phyloP scores from a whole-genome alignment of 768 basidiomycete species.

The Rhizopogon rudus region DNA sequence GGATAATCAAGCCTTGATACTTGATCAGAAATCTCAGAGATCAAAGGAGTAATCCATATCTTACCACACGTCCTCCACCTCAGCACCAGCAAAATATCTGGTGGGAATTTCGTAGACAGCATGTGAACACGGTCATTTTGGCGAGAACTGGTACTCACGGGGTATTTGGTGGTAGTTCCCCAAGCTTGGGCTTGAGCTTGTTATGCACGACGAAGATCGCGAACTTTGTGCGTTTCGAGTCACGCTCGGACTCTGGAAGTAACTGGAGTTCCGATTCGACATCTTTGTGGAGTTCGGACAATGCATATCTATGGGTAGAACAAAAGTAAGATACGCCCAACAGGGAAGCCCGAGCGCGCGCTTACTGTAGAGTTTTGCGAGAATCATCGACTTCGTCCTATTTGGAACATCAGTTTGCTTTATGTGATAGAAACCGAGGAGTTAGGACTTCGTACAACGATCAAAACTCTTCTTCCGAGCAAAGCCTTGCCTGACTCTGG shows the following conservation, averaged over 20 bases:
- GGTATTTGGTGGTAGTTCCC: constrained; percentile 58
- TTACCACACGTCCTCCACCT: constrained; percentile 70
- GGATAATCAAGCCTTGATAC: constrained; percentile 74
- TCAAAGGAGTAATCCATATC: constrained; percentile 17
- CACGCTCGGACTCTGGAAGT: constrained; percentile 69
- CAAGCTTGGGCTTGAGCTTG: constrained; percentile 86
- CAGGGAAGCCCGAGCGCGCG: constrained; percentile 1
- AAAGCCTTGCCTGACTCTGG: constrained; percentile 63
- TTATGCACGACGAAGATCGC: constrained; percentile 94
- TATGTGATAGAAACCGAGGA: constrained; percentile 9
- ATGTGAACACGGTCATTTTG: constrained; percentile 1
- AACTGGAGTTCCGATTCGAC: constrained; percentile 64
- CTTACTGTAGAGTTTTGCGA: constrained; percentile 83
- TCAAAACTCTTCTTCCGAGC: constrained; percentile 75
- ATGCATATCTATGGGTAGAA: constrained; percentile 62
- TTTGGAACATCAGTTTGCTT: constrained; percentile 2
- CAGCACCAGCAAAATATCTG: constrained; percentile 79
- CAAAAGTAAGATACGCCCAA: constrained; percentile 2
- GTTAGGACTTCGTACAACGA: constrained; percentile 55
- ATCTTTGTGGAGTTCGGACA: constrained; percentile 86
- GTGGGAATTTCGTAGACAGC: constrained; percentile 7
- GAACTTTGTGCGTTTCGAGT: constrained; percentile 74
- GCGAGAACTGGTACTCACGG: constrained; percentile 40
- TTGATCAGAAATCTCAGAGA: constrained; percentile 10
- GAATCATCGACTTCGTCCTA: constrained; percentile 90